Evolutionary conservation across 1,139 yeast species (phyloP).

Genomic region (Geotrichum aggregatum): DNA sequence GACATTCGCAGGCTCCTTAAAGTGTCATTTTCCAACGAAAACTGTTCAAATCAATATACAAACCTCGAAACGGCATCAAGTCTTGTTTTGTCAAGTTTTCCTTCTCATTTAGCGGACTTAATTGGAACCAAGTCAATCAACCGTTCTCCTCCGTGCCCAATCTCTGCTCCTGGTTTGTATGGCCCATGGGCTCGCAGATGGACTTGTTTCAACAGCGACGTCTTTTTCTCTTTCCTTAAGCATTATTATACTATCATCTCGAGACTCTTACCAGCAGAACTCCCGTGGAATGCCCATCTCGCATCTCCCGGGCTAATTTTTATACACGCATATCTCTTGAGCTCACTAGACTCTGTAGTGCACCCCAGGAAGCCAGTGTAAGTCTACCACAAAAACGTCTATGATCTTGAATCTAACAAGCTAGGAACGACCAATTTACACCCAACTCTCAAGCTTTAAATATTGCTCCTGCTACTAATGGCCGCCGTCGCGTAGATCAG

Average conservation of each 20-base stretch:
- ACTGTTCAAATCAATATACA: constrained; percentile 16
- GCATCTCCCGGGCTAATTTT: constrained; percentile 40
- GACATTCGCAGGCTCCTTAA: constrained; percentile 36
- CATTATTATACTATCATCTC: constrained; percentile 50
- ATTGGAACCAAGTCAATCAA: constrained; percentile 26
- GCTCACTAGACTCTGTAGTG: constrained; percentile 35
- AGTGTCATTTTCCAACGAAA: constrained; percentile 31
- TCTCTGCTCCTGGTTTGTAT: constrained; percentile 41
- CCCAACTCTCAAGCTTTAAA: constrained; percentile 14
- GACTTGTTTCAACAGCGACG: constrained; percentile 50
- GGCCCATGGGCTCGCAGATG: constrained; percentile 70
- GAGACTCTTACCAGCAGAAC: constrained; percentile 28
- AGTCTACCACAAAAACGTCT: constrained; percentile 12
- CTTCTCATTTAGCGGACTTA: constrained; percentile 30
- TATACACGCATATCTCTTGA: constrained; percentile 37
- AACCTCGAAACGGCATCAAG: constrained; percentile 23
- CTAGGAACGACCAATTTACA: constrained; percentile 7
- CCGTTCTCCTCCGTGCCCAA: constrained; percentile 3
- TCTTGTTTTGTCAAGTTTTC: constrained; percentile 28
- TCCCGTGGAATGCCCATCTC: constrained; percentile 31
- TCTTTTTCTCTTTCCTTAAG: constrained; percentile 69
- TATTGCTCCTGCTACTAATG: constrained; percentile 24
- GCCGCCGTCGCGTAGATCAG: constrained; percentile 36
- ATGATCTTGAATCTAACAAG: constrained; percentile 16
- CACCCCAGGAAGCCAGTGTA: constrained; percentile 25